Evolutionary conservation across 2,329 filamentous ascomycete genomes (phyloP), one percentile per base, ranked within the genome.

Genomic region (Diplodia scrobiculata): DNA sequence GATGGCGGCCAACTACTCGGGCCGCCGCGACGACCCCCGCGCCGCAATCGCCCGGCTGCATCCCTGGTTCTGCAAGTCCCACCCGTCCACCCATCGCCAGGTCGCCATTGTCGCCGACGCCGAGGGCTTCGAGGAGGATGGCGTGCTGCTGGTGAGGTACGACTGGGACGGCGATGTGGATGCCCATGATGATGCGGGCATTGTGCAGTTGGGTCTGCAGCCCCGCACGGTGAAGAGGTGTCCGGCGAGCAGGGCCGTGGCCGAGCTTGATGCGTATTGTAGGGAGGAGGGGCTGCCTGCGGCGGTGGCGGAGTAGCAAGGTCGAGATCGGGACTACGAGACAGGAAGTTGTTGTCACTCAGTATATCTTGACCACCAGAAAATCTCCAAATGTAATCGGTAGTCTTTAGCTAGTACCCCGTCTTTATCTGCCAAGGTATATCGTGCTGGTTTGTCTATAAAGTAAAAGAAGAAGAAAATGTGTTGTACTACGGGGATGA

Each of bases 161-260:
- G 53, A 58, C 36, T 58, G 53, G 53, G 53, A 58, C 10, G 53
- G 53, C 32, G 17, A 58, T n/a, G 10, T 58, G 1, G 53, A 58
- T 58, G 32, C 32, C 0, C 53, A 38, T 27, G 53, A 58, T 17
- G 53, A 58, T 11, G 7, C 1, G 3, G 32, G 10, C 3, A 38
- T 38, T 4, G 21, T 9, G 9, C 7, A n/a, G 13, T n/a, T 58
- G 17, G n/a, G n/a, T 0, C 11, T 58, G 34, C 7, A 0, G 4
- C 1, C 2, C 9, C 3, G 21, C 3, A 14, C 4, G 32, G 53
- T 58, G n/a, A 58, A 41, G 53, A n/a, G 53, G 2, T 10, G 41
- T 6, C 47, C 48, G 19, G 60, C 47, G 32, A 63, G 60, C 4
- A 38, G 48, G 47, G 47, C 47, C 5, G 60, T 53, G 29, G 60